Conservation (phyloP, 192 early-diverging fungal genomes). For the Backusella macrospora region DNA sequence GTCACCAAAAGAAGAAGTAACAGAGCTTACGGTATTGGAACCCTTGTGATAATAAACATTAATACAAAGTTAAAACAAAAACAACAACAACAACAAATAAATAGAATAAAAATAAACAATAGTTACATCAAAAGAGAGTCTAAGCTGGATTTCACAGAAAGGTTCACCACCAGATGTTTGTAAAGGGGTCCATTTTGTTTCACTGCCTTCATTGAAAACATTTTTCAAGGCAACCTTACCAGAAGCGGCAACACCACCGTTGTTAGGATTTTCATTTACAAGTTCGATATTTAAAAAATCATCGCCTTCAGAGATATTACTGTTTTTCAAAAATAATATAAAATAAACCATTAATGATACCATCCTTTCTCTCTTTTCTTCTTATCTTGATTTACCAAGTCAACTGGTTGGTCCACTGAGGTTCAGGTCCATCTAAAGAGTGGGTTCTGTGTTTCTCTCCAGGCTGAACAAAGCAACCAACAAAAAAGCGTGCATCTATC, state of each 20-base stretch:
- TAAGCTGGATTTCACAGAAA: conserved; percentile 14
- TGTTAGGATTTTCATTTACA: conserved; percentile 33
- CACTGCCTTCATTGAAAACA: conserved; percentile 20
- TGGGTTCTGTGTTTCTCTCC: conserved; percentile 42
- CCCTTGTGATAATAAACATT: conserved; percentile 13
- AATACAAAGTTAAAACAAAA: not conserved
- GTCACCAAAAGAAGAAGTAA: conserved; percentile 9
- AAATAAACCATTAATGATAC: not conserved
- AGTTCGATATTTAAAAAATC: conserved; percentile 35
- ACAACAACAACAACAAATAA: conserved; percentile 12
- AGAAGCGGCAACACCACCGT: conserved; percentile 28
- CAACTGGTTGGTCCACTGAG: conserved; percentile 35
- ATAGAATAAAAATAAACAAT: not conserved
- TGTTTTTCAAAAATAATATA: conserved; percentile 18
- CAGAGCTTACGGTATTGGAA: conserved; percentile 8
- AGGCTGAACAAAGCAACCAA: conserved; percentile 37
- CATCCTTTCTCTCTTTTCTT: not conserved
- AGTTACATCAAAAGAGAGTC: conserved; percentile 19
- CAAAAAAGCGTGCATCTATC: conserved; percentile 30
- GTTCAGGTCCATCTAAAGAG: conserved; percentile 23
- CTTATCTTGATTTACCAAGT: conserved; percentile 22
- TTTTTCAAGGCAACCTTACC: conserved; percentile 11
- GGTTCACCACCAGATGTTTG: not conserved
- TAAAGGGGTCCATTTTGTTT: conserved; percentile 10
- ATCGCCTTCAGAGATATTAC: conserved; percentile 28